A percentile compares a stretch with the other conserved stretches of the same genome.
Conservation (phyloP, 2,329 filamentous ascomycete genomes). For the Fusarium globosum region DNA sequence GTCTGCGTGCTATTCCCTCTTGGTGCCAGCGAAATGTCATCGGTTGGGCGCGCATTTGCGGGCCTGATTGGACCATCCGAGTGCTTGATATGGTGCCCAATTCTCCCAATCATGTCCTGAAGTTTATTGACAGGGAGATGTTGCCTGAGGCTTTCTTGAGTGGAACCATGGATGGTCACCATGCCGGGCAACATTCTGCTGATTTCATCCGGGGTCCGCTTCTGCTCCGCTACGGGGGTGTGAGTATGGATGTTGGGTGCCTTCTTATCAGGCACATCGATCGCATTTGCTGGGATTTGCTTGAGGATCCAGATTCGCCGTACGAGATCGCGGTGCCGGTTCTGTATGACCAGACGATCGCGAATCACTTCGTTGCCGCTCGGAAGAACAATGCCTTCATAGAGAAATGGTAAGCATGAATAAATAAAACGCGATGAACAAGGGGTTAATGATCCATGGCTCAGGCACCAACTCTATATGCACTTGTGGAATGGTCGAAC, state of each 20-base stretch:
- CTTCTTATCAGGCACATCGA: not conserved
- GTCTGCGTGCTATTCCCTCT: not conserved
- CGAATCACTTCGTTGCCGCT: not conserved
- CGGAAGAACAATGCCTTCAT: not conserved
- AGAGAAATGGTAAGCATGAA: not conserved
- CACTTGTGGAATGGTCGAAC: not conserved
- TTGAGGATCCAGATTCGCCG: not conserved
- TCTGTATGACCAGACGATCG: not conserved
- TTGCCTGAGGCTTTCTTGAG: not conserved
- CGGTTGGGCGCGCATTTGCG: not conserved
- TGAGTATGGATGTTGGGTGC: not conserved
- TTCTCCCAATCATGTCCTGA: not conserved
- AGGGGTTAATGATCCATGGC: not conserved
- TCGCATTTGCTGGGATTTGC: not conserved
- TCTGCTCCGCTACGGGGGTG: not conserved
- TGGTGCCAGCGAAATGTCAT: not conserved
- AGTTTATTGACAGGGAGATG: not conserved
- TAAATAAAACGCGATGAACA: accelerated
- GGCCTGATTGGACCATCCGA: not conserved
- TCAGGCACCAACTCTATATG: not conserved
- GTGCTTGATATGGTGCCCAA: not conserved
- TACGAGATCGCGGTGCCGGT: not conserved
- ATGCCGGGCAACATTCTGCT: not conserved
- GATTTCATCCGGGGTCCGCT: not conserved
- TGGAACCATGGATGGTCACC: not conserved